Evolutionary conservation across 1,139 yeast genomes (phyloP), one percentile per base, ranked within the genome.

Genomic region (Hyphopichia khmerensis): DNA sequence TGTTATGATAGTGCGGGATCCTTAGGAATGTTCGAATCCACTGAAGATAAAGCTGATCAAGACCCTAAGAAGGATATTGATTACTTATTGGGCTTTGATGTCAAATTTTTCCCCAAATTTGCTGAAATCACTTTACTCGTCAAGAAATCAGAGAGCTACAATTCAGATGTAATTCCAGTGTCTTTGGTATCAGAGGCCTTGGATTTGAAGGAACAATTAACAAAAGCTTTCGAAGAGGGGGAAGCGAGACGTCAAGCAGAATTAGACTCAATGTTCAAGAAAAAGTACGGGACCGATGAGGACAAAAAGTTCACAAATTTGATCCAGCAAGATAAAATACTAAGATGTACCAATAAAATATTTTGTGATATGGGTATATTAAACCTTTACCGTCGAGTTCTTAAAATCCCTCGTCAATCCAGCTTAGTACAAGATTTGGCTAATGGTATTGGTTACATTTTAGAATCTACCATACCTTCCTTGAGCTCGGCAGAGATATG

Each of bases 1-100:
- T 42, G 57, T 8, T 30, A 27, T 27, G 44, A 44, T 27, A 52
- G 31, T 33, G 45, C 18, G 50, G 54, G 43, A 23, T 47, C 50
- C 36, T 11, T 27, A 11, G 10, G n/a, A 11, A n/a, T 5, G 10
- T 11, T 27, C 10, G 14, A 27, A 4, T 27, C 30, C 10, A 11
- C 7, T 4, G 14, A 7, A 7, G 30, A 27, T 7, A 13, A 27
- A 27, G 7, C 14, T 7, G 14, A 11, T n/a, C 14, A 18, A 47
- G 65, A 61, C 39, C 65, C 71, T 3, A 68, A 65, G 35, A 53
- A 68, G 27, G 79, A 76, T 45, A 78, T 82, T 41, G 87, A 82
- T 57, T 77, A 73, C 48, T 64, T 81, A 42, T 60, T 77, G 40
- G 88, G 89, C 1, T 80, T 82, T 56, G 85, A 82, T 48, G 63